Percentiles rank a stretch among this genome's conserved stretches.
Evolutionary conservation across 2,329 filamentous ascomycete genomes (phyloP).

Genomic region (Daldinia sp.): DNA sequence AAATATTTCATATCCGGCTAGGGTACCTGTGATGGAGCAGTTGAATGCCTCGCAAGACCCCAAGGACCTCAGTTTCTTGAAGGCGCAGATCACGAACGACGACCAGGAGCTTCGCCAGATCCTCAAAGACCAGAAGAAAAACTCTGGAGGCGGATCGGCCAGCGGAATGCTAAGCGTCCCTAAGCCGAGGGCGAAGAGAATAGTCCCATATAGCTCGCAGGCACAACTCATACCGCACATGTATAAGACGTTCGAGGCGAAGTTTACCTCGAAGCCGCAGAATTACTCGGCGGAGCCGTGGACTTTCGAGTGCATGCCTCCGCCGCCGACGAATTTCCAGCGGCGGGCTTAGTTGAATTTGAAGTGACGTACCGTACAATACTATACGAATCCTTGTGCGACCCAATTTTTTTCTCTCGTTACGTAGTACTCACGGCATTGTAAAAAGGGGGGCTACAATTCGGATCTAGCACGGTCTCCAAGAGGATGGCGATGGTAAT

Average conservation of each 20-base stretch:
- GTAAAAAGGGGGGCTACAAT: slow-evolving; percentile 7
- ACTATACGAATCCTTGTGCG: slow-evolving; percentile 2
- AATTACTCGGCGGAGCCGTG: slow-evolving; percentile 36
- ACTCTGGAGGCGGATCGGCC: slow-evolving; percentile 35
- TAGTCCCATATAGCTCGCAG: slow-evolving; percentile 55
- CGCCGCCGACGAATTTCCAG: background rate
- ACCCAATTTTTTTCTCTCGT: slow-evolving; percentile 12
- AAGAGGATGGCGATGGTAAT: slow-evolving; percentile 6
- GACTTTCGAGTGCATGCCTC: slow-evolving; percentile 48
- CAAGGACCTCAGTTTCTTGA: slow-evolving; percentile 73
- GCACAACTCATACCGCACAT: slow-evolving; percentile 55
- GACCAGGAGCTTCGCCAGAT: slow-evolving; percentile 81
- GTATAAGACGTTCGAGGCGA: slow-evolving; percentile 56
- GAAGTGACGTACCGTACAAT: background rate
- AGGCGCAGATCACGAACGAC: slow-evolving; percentile 82
- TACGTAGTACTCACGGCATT: slow-evolving; percentile 15
- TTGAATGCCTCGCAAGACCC: slow-evolving; percentile 64
- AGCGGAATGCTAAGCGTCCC: slow-evolving; percentile 36
- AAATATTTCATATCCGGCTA: slow-evolving; percentile 74
- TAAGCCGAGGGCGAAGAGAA: slow-evolving; percentile 44
- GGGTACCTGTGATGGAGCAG: slow-evolving; percentile 82
- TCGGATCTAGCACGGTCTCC: slow-evolving; percentile 10
- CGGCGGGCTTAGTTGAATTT: background rate
- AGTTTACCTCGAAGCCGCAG: slow-evolving; percentile 47
- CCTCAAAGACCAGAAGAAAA: slow-evolving; percentile 69